Evolutionary conservation across 2,329 filamentous ascomycete genomes (phyloP).

Genomic region (Grosmannia huntii): DNA sequence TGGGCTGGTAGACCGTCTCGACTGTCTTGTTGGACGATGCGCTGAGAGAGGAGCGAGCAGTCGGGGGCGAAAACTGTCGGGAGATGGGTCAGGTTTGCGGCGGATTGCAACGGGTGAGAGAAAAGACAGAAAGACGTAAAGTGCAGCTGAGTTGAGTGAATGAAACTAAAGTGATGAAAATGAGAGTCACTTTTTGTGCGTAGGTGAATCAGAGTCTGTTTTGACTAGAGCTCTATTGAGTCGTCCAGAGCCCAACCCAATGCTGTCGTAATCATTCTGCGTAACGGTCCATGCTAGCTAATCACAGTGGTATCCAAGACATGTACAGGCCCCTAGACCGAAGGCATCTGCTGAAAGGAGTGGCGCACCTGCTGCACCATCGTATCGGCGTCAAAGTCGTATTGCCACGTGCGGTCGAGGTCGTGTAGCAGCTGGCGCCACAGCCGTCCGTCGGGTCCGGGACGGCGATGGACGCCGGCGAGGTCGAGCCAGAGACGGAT

Average conservation of each 20-base stretch:
- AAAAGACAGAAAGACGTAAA: too few relatives aligned
- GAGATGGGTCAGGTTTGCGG: background rate
- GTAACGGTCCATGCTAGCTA: background rate
- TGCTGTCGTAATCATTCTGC: background rate
- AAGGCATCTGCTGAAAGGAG: background rate
- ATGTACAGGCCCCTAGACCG: background rate
- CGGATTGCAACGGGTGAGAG: background rate
- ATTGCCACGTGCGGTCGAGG: slow-evolving; percentile 12
- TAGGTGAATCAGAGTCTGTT: too few relatives aligned
- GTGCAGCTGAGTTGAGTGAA: background rate
- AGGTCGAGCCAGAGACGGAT: slow-evolving; percentile 14
- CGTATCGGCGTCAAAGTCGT: slow-evolving; percentile 6
- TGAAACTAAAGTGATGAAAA: background rate
- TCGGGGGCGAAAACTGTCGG: too few relatives aligned
- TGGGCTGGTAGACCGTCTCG: too few relatives aligned
- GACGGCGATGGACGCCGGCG: slow-evolving; percentile 7
- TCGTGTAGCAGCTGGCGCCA: slow-evolving; percentile 12
- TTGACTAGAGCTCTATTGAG: too few relatives aligned
- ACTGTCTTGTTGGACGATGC: too few relatives aligned
- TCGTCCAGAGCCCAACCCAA: background rate
- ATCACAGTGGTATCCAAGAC: background rate
- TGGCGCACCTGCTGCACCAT: background rate
- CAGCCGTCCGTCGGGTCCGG: slow-evolving; percentile 10
- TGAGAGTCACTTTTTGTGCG: too few relatives aligned
- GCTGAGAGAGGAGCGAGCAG: too few relatives aligned